Conservation (phyloP, 148 eudicot genomes). For the Oxyria digyna region DNA sequence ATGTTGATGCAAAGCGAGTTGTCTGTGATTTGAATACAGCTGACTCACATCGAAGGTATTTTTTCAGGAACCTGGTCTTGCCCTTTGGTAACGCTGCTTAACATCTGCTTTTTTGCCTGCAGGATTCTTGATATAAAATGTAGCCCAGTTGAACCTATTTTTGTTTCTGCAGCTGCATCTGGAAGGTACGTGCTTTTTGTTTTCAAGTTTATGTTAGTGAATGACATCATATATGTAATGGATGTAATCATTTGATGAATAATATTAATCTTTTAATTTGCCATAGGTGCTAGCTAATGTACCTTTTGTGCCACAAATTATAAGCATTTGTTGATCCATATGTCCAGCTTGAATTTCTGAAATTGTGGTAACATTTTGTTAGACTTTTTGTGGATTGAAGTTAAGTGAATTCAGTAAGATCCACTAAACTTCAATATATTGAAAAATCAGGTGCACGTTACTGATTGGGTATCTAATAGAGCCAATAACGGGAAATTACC, state of each 20-base stretch:
- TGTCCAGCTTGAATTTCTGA: neutral
- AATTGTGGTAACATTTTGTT: neutral
- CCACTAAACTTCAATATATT: too few species aligned
- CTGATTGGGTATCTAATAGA: neutral
- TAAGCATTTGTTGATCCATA: neutral
- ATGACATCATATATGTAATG: neutral
- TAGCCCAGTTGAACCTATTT: constrained; percentile 97
- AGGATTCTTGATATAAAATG: constrained; percentile 88
- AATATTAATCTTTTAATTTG: neutral
- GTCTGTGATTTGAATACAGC: constrained; percentile 85
- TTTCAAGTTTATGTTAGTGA: neutral
- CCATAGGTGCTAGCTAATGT: neutral
- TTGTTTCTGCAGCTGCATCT: constrained; percentile 96
- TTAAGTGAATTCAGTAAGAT: neutral
- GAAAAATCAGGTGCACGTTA: too few species aligned
- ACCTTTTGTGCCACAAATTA: neutral
- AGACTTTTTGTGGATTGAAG: neutral
- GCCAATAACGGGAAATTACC: too few species aligned
- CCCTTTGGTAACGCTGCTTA: constrained; percentile 4
- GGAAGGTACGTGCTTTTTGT: constrained; percentile 36
- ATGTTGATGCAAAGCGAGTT: constrained; percentile 95
- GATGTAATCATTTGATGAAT: neutral
- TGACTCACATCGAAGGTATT: constrained; percentile 65
- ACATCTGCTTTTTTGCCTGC: constrained; percentile 23
- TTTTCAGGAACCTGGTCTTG: constrained; percentile 6